Evolutionary conservation across 1,139 yeast species (phyloP), one percentile per base, ranked within the genome.

Genomic region (Kluyveromyces marxianus): DNA sequence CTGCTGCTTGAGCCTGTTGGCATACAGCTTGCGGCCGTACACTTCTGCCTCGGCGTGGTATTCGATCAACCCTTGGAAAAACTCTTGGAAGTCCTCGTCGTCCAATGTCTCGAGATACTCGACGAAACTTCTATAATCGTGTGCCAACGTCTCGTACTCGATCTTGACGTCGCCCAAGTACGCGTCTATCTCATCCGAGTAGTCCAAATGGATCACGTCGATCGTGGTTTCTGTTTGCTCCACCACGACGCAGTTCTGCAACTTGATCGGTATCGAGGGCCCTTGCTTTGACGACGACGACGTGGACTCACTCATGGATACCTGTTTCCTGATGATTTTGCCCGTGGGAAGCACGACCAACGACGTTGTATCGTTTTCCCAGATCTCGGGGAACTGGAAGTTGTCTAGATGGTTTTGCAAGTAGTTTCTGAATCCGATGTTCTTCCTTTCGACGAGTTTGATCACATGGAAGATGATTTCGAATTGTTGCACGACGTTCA

Each of bases 381-480:
- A 49, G 35, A 51, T 48, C 40, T 57, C 55, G 3, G 54, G 55
- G 43, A 55, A 58, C 34, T 60, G 54, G 39, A 60, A 64, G 37
- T 59, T 38, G 29, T 54, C 59, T 57, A 56, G 53, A 54, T 60
- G 65, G 54, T 50, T 63, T 53, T 47, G 44, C 14, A 68, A 53
- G 49, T 67, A 69, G 38, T 58, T 62, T 48, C 62, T 61, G 47
- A 68, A 66, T 2, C 53, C 56, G 40, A 56, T 45, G 44, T 52
- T 56, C 44, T 49, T 67, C 53, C 44, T 57, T 55, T 59, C 70
- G 49, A 56, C 62, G 48, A 47, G 53, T 42, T 55, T 67, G 50
- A 79, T 69, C 47, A 78, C 55, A 4, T 65, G 60, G 53, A 70
- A 73, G 4, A 78, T 54, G 3, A 75, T 63, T 38, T 74, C 73